Conservation (phyloP, 2,329 filamentous ascomycete genomes). For the Dryadomyces quercivorus region DNA sequence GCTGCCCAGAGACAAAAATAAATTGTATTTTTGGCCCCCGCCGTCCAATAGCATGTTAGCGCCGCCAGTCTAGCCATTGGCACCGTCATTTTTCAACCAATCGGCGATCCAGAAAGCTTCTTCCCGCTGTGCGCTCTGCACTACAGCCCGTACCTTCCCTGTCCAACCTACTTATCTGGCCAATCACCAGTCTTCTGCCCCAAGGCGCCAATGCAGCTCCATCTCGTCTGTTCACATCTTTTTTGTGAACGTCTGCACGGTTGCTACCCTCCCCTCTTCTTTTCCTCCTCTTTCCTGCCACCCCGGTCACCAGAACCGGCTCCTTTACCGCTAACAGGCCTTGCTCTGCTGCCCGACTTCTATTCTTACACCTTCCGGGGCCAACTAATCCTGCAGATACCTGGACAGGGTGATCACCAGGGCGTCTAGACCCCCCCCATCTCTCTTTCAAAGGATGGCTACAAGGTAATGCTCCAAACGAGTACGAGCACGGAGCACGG, state of each 20-base stretch:
- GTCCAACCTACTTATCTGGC: neutral
- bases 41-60: constrained; percentile 16
- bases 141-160: neutral
- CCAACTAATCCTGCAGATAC: too few species aligned
- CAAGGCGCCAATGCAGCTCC: neutral
- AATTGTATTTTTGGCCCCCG: neutral
- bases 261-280: neutral
- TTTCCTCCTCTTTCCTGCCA: neutral
- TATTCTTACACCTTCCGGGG: neutral
- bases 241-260: neutral
- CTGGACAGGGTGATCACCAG: too few species aligned
- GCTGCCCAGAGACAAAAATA: neutral
- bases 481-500: neutral
- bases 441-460: neutral
- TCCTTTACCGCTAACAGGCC: neutral
- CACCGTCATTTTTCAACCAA: constrained; percentile 17
- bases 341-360: neutral
- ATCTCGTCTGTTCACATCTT: neutral
- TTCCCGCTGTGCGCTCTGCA: neutral
- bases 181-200: neutral
- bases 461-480: neutral
- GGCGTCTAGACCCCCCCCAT: too few species aligned
- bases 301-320: neutral
- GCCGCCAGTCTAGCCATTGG: constrained; percentile 13
- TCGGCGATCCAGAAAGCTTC: constrained; percentile 3